phyloP scores from a whole-genome alignment of 202 grass and related monocot genomes.

The Zizania palustris region DNA sequence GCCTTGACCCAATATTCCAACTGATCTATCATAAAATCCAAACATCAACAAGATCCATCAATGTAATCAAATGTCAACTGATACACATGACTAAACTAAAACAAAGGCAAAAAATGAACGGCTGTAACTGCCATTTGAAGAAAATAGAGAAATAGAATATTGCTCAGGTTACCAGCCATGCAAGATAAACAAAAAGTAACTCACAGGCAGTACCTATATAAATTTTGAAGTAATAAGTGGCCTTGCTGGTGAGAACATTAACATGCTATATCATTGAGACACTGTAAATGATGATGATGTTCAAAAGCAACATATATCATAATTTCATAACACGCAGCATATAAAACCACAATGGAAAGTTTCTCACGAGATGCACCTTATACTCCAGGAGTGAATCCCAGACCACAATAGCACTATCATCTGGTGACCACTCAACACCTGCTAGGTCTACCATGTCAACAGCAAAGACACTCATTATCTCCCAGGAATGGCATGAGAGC shows the following conservation, averaged over 20 bases:
- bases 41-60: slow-evolving; percentile 6
- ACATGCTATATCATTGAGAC: slow-evolving; percentile 23
- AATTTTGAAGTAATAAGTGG: slow-evolving; percentile 18
- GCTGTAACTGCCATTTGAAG: background rate
- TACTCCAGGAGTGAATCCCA: slow-evolving; percentile 99
- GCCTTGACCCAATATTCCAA: slow-evolving; percentile 4
- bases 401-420: slow-evolving; percentile 87
- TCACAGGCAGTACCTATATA: background rate
- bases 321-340: background rate
- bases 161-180: background rate
- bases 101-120: slow-evolving; percentile 7
- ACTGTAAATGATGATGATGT: slow-evolving; percentile 16
- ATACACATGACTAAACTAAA: slow-evolving; percentile 17
- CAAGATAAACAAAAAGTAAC: slow-evolving; percentile 31
- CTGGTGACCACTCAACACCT: slow-evolving; percentile 91
- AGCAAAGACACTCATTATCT: slow-evolving; percentile 85
- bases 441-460: slow-evolving; percentile 84
- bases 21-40: slow-evolving; percentile 25
- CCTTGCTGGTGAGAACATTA: slow-evolving; percentile 6
- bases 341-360: slow-evolving; percentile 17
- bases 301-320: slow-evolving; percentile 11
- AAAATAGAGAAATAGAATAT: background rate
- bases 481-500: slow-evolving; percentile 93
- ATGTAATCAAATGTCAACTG: background rate
- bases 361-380: slow-evolving; percentile 57